phyloP scores from a whole-genome alignment of 2,329 filamentous ascomycete genomes.

The Epichloe coenophiala region DNA sequence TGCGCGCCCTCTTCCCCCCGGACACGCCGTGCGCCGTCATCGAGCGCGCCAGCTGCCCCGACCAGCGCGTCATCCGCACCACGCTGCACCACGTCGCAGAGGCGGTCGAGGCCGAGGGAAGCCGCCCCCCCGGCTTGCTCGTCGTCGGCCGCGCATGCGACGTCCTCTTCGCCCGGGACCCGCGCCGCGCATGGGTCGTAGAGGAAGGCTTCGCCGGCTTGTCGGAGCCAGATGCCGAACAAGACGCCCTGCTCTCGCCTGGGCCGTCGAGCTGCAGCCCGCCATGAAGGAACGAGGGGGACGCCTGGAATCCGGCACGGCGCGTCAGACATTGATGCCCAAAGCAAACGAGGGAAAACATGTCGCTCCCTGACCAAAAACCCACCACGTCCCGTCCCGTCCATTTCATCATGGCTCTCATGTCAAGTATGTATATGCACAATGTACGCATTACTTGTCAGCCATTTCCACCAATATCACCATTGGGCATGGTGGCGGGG shows the following conservation, averaged over 20 bases:
- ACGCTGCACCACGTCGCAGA: slow-evolving; percentile 66
- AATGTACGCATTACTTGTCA: no score
- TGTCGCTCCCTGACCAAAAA: no score
- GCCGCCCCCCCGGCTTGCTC: slow-evolving; percentile 74
- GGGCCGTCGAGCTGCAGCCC: neutral
- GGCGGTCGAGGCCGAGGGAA: slow-evolving; percentile 81
- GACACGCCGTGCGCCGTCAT: slow-evolving; percentile 84
- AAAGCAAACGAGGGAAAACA: no score
- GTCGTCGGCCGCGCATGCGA: slow-evolving; percentile 78
- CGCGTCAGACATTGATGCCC: no score
- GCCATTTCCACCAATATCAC: no score
- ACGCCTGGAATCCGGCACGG: no score
- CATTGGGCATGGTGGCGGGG: no score
- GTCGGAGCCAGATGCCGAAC: slow-evolving; percentile 45
- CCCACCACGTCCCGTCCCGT: no score
- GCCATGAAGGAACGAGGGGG: no score
- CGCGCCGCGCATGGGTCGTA: slow-evolving; percentile 59
- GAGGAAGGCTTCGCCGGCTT: slow-evolving; percentile 77
- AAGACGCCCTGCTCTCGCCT: neutral
- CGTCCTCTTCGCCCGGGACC: slow-evolving; percentile 48
- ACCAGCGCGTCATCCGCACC: slow-evolving; percentile 84
- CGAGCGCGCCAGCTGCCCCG: slow-evolving; percentile 84
- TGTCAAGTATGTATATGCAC: no score
- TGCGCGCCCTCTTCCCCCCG: slow-evolving; percentile 55
- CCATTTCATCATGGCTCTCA: no score